phyloP scores from a whole-genome alignment of 371 early-diverging fungal species.

The Mortierella sp. region DNA sequence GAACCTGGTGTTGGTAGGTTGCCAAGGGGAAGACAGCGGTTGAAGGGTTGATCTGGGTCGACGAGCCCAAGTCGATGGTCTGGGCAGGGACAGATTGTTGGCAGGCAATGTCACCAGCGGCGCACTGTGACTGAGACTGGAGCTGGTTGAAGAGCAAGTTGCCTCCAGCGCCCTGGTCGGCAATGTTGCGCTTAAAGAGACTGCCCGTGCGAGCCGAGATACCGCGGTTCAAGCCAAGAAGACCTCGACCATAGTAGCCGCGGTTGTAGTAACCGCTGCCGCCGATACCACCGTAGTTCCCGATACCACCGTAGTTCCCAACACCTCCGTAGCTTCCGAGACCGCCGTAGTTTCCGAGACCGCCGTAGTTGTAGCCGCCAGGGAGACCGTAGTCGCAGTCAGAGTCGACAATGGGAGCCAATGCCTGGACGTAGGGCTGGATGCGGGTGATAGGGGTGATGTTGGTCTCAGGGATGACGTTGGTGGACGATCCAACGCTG shows the following conservation, averaged over 20 bases:
- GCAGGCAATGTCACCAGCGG: slow-evolving; percentile 19
- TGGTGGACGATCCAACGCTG: slow-evolving; percentile 37
- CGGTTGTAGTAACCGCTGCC: not conserved
- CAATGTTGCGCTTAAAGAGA: slow-evolving; percentile 16
- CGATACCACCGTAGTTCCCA: too few relatives aligned
- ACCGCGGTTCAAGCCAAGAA: not conserved
- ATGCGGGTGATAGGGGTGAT: slow-evolving; percentile 55
- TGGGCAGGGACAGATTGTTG: slow-evolving; percentile 23
- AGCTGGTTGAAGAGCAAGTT: slow-evolving; percentile 44
- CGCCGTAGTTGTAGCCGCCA: not conserved
- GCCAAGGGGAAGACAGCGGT: slow-evolving; percentile 39
- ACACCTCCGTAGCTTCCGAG: not conserved
- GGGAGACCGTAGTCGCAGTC: slow-evolving; percentile 22
- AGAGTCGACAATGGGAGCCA: slow-evolving; percentile 38
- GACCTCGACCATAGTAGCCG: not conserved
- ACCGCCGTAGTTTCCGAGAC: not conserved
- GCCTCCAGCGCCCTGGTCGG: slow-evolving; percentile 9
- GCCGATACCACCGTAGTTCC: not conserved
- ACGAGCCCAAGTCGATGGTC: slow-evolving; percentile 43
- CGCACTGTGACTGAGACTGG: slow-evolving; percentile 17
- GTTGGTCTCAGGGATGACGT: slow-evolving; percentile 40
- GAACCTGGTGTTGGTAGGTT: slow-evolving; percentile 38
- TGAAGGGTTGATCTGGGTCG: slow-evolving; percentile 28
- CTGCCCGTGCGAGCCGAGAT: not conserved
- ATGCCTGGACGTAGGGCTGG: slow-evolving; percentile 39